Evolutionary conservation across 225 moss, liverwort and hornwort species (phyloP).

Genomic region (Pseudoscleropodium purum): DNA sequence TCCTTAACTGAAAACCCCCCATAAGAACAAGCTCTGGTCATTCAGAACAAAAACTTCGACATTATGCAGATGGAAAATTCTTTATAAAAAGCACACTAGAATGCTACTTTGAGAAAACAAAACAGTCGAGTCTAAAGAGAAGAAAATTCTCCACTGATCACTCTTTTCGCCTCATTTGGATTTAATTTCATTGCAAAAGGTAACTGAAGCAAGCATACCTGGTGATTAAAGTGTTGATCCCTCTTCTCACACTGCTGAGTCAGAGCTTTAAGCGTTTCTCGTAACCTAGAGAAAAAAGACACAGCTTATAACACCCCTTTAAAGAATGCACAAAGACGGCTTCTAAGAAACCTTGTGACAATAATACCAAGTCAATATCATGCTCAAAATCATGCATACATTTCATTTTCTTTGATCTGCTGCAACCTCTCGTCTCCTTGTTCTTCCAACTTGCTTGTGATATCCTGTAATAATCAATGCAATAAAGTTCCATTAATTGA

Average conservation of each 20-base stretch:
- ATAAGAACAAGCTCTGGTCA: not conserved
- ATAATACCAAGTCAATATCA: not conserved
- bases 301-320: not conserved
- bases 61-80: not conserved
- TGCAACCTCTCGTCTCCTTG: conserved; percentile 83
- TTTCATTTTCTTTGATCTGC: conserved; percentile 91
- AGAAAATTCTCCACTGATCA: not conserved
- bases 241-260: conserved; percentile 84
- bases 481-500: not conserved
- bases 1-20: conserved; percentile 46
- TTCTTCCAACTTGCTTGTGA: conserved; percentile 84
- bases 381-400: conserved; percentile 39
- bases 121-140: not conserved
- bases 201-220: conserved; percentile 34
- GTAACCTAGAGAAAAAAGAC: conserved; percentile 47
- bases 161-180: not conserved
- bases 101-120: not conserved
- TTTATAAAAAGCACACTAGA: not conserved
- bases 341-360: not conserved
- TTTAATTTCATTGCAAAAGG: not conserved
- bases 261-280: conserved; percentile 85
- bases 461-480: conserved; percentile 49
- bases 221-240: conserved; percentile 88
- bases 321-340: not conserved
- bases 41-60: not conserved